phyloP scores from a whole-genome alignment of 306 rosid genomes.

The Corylus heterophylla region DNA sequence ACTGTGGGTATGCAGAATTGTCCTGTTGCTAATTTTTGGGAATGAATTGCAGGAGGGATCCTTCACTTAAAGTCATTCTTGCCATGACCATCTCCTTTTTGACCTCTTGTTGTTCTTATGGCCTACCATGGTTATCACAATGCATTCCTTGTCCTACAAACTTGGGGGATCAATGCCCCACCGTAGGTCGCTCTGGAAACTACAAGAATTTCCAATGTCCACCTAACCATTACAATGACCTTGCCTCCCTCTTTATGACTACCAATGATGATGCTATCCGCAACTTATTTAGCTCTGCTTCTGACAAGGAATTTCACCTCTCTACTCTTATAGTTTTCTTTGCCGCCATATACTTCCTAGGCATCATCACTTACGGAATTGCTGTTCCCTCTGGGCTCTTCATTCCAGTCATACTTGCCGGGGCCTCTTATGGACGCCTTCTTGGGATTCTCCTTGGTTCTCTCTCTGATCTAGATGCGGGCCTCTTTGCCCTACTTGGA shows the following conservation, averaged over 20 bases:
- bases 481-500: slow-evolving; percentile 74
- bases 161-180: slow-evolving; percentile 57
- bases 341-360: slow-evolving; percentile 55
- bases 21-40: slow-evolving; percentile 28
- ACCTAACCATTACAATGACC: slow-evolving; percentile 70
- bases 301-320: slow-evolving; percentile 52
- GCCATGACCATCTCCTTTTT: slow-evolving; percentile 52
- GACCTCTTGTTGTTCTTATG: slow-evolving; percentile 64
- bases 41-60: slow-evolving; percentile 61
- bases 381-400: slow-evolving; percentile 92
- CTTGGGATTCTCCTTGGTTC: slow-evolving; percentile 56
- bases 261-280: slow-evolving; percentile 87
- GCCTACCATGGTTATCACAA: slow-evolving; percentile 70
- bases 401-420: slow-evolving; percentile 84
- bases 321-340: slow-evolving; percentile 69
- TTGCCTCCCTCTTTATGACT: slow-evolving; percentile 81
- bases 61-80: slow-evolving; percentile 50
- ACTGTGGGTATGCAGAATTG: neutral
- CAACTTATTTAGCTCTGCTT: slow-evolving; percentile 55
- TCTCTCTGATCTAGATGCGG: slow-evolving; percentile 51
- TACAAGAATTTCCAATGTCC: slow-evolving; percentile 73
- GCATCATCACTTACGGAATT: slow-evolving; percentile 79
- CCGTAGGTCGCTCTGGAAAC: slow-evolving; percentile 58
- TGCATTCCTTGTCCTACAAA: slow-evolving; percentile 71
- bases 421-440: slow-evolving; percentile 83